phyloP scores from a whole-genome alignment of 2,329 filamentous ascomycete genomes.

The Tolypocladium guangdongense region DNA sequence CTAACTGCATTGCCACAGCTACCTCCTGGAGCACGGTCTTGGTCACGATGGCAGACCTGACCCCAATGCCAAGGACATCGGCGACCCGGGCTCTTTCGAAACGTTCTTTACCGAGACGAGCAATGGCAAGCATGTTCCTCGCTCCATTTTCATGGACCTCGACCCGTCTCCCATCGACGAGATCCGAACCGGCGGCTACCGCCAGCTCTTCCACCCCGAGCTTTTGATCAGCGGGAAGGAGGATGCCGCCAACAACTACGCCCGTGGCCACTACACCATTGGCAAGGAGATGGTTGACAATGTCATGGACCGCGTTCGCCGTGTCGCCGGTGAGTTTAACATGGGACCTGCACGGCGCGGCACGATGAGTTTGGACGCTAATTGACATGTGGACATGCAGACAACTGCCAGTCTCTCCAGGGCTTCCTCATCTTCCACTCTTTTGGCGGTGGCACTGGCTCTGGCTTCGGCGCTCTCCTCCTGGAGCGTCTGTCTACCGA shows the following conservation, averaged over 20 bases:
- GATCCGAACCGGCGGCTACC: slow-evolving; percentile 58
- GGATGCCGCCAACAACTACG: slow-evolving; percentile 69
- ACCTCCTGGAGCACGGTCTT: slow-evolving; percentile 63
- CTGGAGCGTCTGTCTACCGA: slow-evolving; percentile 63
- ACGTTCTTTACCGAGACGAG: slow-evolving; percentile 67
- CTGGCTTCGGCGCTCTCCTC: slow-evolving; percentile 60
- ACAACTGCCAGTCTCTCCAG: slow-evolving; percentile 63
- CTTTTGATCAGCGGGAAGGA: slow-evolving; percentile 64
- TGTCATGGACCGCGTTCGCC: slow-evolving; percentile 59
- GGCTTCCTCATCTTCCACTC: slow-evolving; percentile 68
- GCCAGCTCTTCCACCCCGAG: slow-evolving; percentile 62
- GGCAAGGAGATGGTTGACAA: slow-evolving; percentile 66
- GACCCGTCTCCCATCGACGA: slow-evolving; percentile 65
- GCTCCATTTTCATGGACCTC: slow-evolving; percentile 62
- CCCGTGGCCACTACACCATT: slow-evolving; percentile 65
- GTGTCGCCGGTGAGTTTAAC: slow-evolving; percentile 48
- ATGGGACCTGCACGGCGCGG: not conserved
- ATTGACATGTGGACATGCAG: slow-evolving; percentile 22
- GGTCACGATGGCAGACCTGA: slow-evolving; percentile 53
- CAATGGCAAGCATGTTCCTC: slow-evolving; percentile 60
- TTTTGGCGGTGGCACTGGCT: slow-evolving; percentile 62
- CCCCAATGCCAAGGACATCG: slow-evolving; percentile 46
- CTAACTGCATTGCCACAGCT: slow-evolving; percentile 33
- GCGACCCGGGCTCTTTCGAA: slow-evolving; percentile 55
- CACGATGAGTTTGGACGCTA: slow-evolving; percentile 2